These are phyloP conservation scores for Fagopyrum tataricum DNA, from an alignment of 148 eudicot genomes.

Conservation along the genomic window DNA sequence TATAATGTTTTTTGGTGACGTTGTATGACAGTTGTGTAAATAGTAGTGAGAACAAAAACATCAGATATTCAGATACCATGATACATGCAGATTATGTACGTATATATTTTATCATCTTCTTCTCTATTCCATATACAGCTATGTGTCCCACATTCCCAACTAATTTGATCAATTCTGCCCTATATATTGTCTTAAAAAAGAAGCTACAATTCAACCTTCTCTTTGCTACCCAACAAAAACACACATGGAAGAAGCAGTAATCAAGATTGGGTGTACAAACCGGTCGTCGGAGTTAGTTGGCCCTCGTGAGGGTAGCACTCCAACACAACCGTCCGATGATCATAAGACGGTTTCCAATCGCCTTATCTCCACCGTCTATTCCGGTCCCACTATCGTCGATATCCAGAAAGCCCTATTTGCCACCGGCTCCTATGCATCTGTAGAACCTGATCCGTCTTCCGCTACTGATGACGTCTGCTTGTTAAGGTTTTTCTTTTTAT, in stretches of 20 bases:
- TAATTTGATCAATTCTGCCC: background rate
- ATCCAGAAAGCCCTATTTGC: conserved; percentile 27
- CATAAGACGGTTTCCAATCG: background rate
- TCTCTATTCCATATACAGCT: conserved; percentile 3
- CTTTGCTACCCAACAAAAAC: background rate
- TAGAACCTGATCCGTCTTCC: background rate
- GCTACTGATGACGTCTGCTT: conserved; percentile 27
- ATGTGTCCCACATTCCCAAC: background rate
- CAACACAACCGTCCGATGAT: background rate
- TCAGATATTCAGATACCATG: background rate
- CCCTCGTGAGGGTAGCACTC: background rate
- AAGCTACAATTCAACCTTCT: background rate
- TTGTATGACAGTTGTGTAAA: background rate
- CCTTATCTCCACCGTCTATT: conserved; percentile 19
- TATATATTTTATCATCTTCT: background rate
- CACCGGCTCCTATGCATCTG: background rate
- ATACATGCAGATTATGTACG: background rate
- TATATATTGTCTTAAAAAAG: background rate
- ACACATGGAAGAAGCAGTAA: background rate
- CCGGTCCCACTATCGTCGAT: conserved; percentile 29
- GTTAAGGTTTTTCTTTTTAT: background rate
- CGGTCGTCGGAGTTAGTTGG: background rate
- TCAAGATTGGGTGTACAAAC: background rate
- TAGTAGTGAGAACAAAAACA: background rate
- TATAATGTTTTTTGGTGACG: background rate